Evolutionary conservation across 2,329 filamentous ascomycete genomes (phyloP), one percentile per base, ranked within the genome.

Genomic region (Epichloe scottii): DNA sequence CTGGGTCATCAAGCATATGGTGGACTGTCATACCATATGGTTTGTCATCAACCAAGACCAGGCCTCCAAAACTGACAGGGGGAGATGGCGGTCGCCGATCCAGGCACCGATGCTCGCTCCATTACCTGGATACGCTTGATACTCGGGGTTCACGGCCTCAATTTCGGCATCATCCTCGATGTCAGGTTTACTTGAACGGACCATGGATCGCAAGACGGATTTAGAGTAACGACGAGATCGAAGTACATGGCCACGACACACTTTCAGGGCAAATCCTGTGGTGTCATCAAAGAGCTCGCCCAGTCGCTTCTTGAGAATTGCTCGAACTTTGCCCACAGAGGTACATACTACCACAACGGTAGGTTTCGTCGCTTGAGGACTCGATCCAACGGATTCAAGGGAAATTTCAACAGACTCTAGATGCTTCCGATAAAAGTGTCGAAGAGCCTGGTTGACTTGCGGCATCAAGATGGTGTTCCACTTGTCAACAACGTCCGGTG

Each of bases 1-100:
- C 77, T 1, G 78, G 79, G 52, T 82, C 78, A 71, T 96, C 91
- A 2, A 97, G 79, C 82, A 97, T 91, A 66, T 97, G 91, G 62
- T 97, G 91, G 0, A 97, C 91, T 21, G 89, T 96, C 87, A 97
- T 93, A 12, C 91, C 91, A 60, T 89, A 93, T 0, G 87, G 81
- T 64, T 85, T 82, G 51, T 86, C 82, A 62, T 97, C 89, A 2
- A 97, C 81, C 34, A 93, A 71, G 40, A 97, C 81, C 4, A 95
- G 76, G 8, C 91, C 91, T 12, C 91, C 91, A 58, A 95, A 89
- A 34, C 89, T 94, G 3, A 95, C 91, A 2, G 91, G 89, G 90
- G 89, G 3, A 96, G 73, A 62, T 96, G 91, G 43, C 87, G 82
- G 56, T 89, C 81, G 52, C 87, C 85, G 48, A 87, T 82, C 74